A percentile compares a stretch with the other conserved stretches of the same genome.
Evolutionary conservation across 495 filamentous ascomycete species (phyloP).

Genomic region (Penicillium waksmanii): DNA sequence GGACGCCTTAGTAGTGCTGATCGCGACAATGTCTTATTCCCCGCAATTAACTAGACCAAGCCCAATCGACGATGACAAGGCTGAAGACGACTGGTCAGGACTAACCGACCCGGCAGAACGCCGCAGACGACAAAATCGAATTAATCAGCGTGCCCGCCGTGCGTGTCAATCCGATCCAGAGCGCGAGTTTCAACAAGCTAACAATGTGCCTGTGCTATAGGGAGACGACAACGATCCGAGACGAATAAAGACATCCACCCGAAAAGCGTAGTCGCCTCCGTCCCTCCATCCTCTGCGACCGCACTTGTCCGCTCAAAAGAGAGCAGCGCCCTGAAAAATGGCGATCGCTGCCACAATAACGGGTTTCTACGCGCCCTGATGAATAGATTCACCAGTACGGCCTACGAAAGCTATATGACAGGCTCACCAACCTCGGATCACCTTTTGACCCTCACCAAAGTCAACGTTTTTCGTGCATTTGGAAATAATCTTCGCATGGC

Average conservation of each 20-base stretch:
- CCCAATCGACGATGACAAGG: constrained; percentile 12
- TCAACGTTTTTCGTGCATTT: constrained; percentile 49
- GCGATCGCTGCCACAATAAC: too few relatives aligned
- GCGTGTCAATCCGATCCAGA: constrained; percentile 1
- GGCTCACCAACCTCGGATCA: constrained; percentile 41
- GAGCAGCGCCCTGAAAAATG: background rate
- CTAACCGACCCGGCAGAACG: constrained; percentile 43
- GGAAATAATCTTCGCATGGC: constrained; percentile 20
- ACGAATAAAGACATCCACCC: constrained; percentile 19
- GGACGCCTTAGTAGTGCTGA: constrained; percentile 14
- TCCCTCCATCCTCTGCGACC: constrained; percentile 6
- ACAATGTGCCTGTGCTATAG: constrained; percentile 1
- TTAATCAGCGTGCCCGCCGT: constrained; percentile 50
- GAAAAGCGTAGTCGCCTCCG: constrained; percentile 16
- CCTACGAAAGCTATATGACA: constrained; percentile 34
- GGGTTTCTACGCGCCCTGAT: constrained; percentile 14
- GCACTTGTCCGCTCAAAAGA: constrained; percentile 7
- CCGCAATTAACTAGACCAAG: constrained; percentile 7
- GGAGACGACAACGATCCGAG: constrained; percentile 18
- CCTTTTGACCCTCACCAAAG: constrained; percentile 44
- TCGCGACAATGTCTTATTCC: constrained; percentile 10
- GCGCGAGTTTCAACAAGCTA: background rate
- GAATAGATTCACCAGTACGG: constrained; percentile 30
- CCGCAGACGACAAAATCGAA: constrained; percentile 45
- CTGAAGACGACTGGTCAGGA: constrained; percentile 44